These are phyloP conservation scores for Catenaria anguillulae DNA, from an alignment of 371 early-diverging fungal species.

Conservation along the genomic window DNA sequence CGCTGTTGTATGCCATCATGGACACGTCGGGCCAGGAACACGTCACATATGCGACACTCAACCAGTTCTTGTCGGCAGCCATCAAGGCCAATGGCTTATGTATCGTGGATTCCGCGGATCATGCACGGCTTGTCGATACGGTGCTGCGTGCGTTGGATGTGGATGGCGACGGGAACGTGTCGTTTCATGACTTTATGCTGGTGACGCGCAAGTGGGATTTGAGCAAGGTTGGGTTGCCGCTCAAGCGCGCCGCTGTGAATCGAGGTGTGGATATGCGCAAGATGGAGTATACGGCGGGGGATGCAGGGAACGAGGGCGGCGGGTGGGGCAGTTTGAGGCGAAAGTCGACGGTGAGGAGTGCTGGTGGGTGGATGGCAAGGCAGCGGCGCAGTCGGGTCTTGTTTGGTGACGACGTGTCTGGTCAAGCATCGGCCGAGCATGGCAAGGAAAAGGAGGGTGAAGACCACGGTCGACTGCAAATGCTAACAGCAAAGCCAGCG, in stretches of 20 bases:
- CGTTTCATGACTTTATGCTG: slow-evolving; percentile 5
- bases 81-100: background rate
- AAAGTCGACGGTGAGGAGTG: background rate
- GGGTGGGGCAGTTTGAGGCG: background rate
- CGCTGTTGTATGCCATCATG: background rate
- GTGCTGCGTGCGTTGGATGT: slow-evolving; percentile 1
- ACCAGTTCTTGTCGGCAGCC: background rate
- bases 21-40: background rate
- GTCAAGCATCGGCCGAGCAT: background rate
- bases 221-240: slow-evolving; percentile 4
- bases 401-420: background rate
- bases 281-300: too few species aligned
- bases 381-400: too few species aligned
- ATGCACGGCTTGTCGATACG: background rate
- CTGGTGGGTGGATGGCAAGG: background rate
- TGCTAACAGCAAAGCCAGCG: too few species aligned
- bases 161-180: slow-evolving; percentile 6
- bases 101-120: background rate
- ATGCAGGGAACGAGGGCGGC: too few species aligned
- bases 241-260: background rate
- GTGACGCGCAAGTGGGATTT: slow-evolving; percentile 8
- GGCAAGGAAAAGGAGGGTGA: too few species aligned
- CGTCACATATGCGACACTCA: background rate
- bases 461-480: too few species aligned
- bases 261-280: background rate